These are phyloP conservation scores for Claviceps cyperi DNA, from an alignment of 2,329 filamentous ascomycete species.

Conservation along the genomic window DNA sequence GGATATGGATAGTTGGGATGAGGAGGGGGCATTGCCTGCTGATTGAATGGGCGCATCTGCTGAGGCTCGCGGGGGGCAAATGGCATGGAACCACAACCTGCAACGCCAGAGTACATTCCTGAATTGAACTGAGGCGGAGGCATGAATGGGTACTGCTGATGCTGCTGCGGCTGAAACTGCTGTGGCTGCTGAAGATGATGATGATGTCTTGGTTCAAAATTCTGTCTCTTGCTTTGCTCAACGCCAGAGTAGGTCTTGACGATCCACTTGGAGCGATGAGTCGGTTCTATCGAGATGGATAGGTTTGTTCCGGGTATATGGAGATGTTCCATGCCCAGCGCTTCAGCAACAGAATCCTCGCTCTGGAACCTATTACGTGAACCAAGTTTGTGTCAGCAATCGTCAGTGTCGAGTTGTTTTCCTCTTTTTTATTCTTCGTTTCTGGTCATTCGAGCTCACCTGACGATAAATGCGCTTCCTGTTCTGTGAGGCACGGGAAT, in stretches of 20 bases:
- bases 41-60: not conserved
- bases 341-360: conserved; percentile 14
- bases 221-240: conserved; percentile 1
- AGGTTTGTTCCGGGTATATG: conserved; percentile 14
- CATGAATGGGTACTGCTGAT: not conserved
- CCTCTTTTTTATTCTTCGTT: not conserved
- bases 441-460: conserved; percentile 11
- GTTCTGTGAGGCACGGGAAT: conserved; percentile 3
- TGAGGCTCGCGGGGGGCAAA: not conserved
- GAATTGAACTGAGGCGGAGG: not conserved
- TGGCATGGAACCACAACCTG: not conserved
- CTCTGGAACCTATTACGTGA: conserved; percentile 12
- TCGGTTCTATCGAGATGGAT: conserved; percentile 13
- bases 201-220: not conserved
- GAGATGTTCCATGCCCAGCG: conserved; percentile 12
- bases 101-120: not conserved
- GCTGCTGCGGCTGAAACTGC: not conserved
- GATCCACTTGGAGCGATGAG: conserved; percentile 20
- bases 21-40: not conserved
- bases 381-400: too few relatives aligned
- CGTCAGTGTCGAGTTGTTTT: too few relatives aligned
- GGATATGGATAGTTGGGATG: not conserved
- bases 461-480: conserved; percentile 13
- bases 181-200: not conserved
- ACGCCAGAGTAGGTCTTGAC: not conserved